Evolutionary conservation across 1,284 basidiomycete species (phyloP).

Genomic region (Tilletia indica): DNA sequence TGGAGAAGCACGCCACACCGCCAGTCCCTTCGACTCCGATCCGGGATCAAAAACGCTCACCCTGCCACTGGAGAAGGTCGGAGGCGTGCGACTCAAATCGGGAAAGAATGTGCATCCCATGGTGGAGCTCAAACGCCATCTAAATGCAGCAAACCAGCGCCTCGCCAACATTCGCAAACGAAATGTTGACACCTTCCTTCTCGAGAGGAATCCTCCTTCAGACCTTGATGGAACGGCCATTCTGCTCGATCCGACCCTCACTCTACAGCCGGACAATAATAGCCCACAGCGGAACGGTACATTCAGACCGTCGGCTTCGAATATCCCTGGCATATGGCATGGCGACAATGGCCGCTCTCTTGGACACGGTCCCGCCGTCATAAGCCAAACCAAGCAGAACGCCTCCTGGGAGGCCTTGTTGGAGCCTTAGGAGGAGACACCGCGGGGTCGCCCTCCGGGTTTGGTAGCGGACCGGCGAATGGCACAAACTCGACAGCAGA

Average conservation of each 20-base stretch:
- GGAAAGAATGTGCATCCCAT: neutral
- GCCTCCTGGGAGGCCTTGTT: neutral
- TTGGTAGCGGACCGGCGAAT: constrained; percentile 6
- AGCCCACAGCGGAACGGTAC: neutral
- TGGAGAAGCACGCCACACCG: no score
- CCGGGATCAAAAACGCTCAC: neutral
- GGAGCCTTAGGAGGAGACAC: constrained; percentile 14
- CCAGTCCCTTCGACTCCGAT: neutral
- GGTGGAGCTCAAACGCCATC: neutral
- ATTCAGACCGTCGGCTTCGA: neutral
- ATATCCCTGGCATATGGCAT: neutral
- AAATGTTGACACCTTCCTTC: neutral
- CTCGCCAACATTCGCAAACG: neutral
- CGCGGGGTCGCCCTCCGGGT: neutral
- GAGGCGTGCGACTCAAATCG: neutral
- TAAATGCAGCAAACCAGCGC: neutral
- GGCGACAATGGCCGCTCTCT: neutral
- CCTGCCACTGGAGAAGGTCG: constrained; percentile 1
- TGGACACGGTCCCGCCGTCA: neutral
- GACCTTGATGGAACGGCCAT: neutral
- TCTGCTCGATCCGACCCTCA: constrained; percentile 8
- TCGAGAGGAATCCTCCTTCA: neutral
- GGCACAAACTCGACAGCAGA: neutral
- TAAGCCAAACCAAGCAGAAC: neutral
- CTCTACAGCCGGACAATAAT: neutral